phyloP scores from a whole-genome alignment of 306 rosid genomes.

The Hylodesmum podocarpum region DNA sequence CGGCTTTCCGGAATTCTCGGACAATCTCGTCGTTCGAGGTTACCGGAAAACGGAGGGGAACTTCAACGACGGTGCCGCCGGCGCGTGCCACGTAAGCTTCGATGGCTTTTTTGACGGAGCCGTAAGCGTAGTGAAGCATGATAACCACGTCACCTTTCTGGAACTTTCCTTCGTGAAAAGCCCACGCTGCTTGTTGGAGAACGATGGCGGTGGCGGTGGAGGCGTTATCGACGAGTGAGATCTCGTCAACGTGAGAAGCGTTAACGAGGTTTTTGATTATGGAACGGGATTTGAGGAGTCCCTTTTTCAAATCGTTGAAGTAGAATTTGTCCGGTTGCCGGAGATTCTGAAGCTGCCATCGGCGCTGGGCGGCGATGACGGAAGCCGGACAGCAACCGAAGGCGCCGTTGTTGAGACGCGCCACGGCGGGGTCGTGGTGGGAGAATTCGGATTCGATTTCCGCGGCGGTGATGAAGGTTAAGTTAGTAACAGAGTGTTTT shows the following conservation, averaged over 20 bases:
- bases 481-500: conserved; percentile 15
- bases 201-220: conserved; percentile 84
- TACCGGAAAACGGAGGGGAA: conserved; percentile 69
- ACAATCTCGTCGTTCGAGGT: conserved; percentile 56
- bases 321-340: conserved; percentile 78
- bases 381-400: conserved; percentile 60
- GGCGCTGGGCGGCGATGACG: conserved; percentile 51
- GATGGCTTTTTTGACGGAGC: conserved; percentile 72
- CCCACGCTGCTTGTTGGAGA: conserved; percentile 68
- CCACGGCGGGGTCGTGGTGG: conserved; percentile 61
- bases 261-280: conserved; percentile 55
- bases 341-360: conserved; percentile 53
- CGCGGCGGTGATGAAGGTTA: conserved; percentile 34
- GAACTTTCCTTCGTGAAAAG: conserved; percentile 59
- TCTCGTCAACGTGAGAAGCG: conserved; percentile 67
- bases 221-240: conserved; percentile 83
- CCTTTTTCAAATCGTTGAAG: conserved; percentile 58
- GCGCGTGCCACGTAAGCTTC: conserved; percentile 77
- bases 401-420: conserved; percentile 80
- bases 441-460: conserved; percentile 63
- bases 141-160: conserved; percentile 62
- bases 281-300: conserved; percentile 50
- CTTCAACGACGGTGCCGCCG: conserved; percentile 74
- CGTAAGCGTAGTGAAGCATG: conserved; percentile 81
- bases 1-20: conserved; percentile 57